phyloP scores from a whole-genome alignment of 371 early-diverging fungal species.

The Mucor irregularis region DNA sequence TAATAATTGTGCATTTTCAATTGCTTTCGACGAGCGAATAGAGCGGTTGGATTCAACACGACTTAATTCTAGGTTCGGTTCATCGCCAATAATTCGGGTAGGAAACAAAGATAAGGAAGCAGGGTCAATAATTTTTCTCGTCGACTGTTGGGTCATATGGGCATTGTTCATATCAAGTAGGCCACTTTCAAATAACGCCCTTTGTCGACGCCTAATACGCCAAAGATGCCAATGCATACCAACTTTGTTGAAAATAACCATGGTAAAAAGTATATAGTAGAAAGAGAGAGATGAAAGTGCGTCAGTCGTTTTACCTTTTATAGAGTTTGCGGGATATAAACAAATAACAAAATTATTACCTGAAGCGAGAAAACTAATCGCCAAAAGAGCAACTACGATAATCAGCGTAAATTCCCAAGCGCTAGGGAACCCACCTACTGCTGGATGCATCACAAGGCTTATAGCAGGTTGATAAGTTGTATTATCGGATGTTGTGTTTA shows the following conservation, averaged over 20 bases:
- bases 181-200: slow-evolving; percentile 37
- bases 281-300: slow-evolving; percentile 4
- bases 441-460: slow-evolving; percentile 39
- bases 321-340: slow-evolving; percentile 11
- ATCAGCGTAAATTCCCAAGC: slow-evolving; percentile 63
- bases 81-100: slow-evolving; percentile 39
- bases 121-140: slow-evolving; percentile 34
- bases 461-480: slow-evolving; percentile 28
- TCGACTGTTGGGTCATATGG: not conserved
- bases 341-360: slow-evolving; percentile 33
- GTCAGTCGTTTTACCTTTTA: not conserved
- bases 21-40: slow-evolving; percentile 22
- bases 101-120: slow-evolving; percentile 34
- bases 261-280: slow-evolving; percentile 1
- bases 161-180: slow-evolving; percentile 13
- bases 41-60: slow-evolving; percentile 27
- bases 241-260: slow-evolving; percentile 26
- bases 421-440: slow-evolving; percentile 43
- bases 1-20: slow-evolving; percentile 34
- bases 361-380: slow-evolving; percentile 52
- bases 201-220: slow-evolving; percentile 47
- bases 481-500: slow-evolving; percentile 9
- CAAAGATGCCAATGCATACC: slow-evolving; percentile 55
- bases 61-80: not conserved
- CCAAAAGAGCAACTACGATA: slow-evolving; percentile 56